Base-by-base conservation (phyloP, 208 protist species). In the Tritrichomonas foetus region DNA sequence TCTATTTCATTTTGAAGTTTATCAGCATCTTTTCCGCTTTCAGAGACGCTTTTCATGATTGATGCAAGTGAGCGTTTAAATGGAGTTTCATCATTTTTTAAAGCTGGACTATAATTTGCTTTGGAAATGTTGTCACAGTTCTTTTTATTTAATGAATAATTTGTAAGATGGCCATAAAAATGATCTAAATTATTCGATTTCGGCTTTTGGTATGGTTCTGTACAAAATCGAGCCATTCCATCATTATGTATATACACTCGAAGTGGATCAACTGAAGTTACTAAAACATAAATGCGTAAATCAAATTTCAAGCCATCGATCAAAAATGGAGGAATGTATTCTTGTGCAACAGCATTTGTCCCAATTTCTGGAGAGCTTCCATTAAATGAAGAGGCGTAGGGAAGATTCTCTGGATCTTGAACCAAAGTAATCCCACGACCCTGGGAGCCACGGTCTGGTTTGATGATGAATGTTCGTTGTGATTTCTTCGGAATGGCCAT, bases 271-370 rank as follows among this genome's bases (percentile, higher is more conserved):
- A 94, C 47, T 33, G 36, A 50, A 0, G 89, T 94, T 49, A 95
- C 93, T 27, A 95, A 41, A 49, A 95, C 94, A 61, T 95, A 95
- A 36, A 95, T 57, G 9, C 95, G 50, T n/a, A 95, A 53, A 66
- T 95, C 95, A 53, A 94, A 95, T 84, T 95, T 95, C 74, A 66
- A 74, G 0, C 95, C 95, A 93, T 94, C 82, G 57, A 95, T 75
- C 0, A 95, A 36, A 30, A 95, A 92, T 33, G 95, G 95, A 27
- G 9, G 1, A 25, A 95, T 61, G 74, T 95, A 95, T 33, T 89
- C 44, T 80, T 95, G 94, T 2, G 94, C 93, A 30, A 94, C 93
- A 25, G 92, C 93, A 39, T n/a, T n/a, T 33, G 93, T 33, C 3
- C 8, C 20, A 27, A 64, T 30, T 27, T 49, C 36, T 39, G 11